phyloP scores from a whole-genome alignment of 306 rosid genomes.

The Ammopiptanthus mongolicus region DNA sequence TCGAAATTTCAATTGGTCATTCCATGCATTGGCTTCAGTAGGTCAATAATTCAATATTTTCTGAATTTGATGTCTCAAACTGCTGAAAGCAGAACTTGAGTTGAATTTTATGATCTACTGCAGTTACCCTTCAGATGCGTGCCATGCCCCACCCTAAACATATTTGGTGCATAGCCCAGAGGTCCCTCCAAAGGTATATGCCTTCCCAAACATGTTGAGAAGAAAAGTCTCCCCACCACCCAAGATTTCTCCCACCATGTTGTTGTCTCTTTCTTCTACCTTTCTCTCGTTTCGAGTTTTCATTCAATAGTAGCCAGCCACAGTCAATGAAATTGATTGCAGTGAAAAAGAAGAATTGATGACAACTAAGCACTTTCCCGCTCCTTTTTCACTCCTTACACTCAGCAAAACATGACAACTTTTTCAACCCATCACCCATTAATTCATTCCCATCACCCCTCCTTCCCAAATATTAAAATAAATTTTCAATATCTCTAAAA shows the following conservation, averaged over 20 bases:
- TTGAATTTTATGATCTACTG: not conserved
- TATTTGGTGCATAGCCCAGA: no score
- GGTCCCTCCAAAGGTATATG: no score
- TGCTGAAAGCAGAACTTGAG: not conserved
- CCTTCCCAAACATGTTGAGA: constrained; percentile 43
- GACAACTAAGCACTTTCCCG: constrained; percentile 48
- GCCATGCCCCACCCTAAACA: no score
- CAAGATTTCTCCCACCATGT: constrained; percentile 30
- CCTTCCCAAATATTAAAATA: constrained; percentile 8
- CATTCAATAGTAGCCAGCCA: constrained; percentile 26
- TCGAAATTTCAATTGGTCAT: not conserved
- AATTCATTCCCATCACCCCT: not conserved
- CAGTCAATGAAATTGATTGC: constrained; percentile 41
- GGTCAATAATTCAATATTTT: not conserved
- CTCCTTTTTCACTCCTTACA: constrained; percentile 33
- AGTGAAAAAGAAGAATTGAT: constrained; percentile 36
- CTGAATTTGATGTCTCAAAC: not conserved
- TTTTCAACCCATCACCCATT: constrained; percentile 35
- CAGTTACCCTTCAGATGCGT: not conserved
- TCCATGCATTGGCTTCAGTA: not conserved
- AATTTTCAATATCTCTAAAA: constrained; percentile 21
- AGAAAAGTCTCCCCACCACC: constrained; percentile 32
- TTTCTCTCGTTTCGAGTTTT: constrained; percentile 53
- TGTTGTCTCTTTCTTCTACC: not conserved
- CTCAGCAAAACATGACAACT: constrained; percentile 25